phyloP scores from a whole-genome alignment of 2,329 filamentous ascomycete species.

The Aspergillus sp. region DNA sequence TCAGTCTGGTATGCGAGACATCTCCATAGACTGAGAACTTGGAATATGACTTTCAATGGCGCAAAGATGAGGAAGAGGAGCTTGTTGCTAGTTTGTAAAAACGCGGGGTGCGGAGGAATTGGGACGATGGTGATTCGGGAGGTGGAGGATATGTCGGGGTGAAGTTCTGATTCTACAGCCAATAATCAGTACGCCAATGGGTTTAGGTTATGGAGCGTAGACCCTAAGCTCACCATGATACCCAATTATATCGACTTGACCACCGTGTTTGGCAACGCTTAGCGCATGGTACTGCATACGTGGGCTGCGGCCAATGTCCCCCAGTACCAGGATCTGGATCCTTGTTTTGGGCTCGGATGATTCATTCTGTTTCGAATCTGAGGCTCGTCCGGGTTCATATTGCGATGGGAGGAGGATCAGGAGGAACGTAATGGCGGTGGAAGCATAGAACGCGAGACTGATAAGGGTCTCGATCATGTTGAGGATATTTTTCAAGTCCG shows the following conservation, averaged over 20 bases:
- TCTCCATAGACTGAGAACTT: slow-evolving; percentile 63
- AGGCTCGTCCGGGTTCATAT: slow-evolving; percentile 38
- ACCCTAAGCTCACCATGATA: slow-evolving; percentile 59
- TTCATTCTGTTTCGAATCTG: slow-evolving; percentile 16
- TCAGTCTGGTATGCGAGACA: slow-evolving; percentile 67
- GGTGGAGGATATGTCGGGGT: slow-evolving; percentile 67
- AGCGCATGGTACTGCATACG: slow-evolving; percentile 98
- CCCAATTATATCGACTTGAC: slow-evolving; percentile 75
- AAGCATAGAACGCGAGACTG: slow-evolving; percentile 37
- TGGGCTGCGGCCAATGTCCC: slow-evolving; percentile 90
- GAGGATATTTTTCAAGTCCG: background rate
- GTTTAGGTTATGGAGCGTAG: no score
- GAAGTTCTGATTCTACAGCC: slow-evolving; percentile 63
- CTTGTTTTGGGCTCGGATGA: slow-evolving; percentile 35
- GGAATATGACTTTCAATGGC: slow-evolving; percentile 79
- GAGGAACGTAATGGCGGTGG: slow-evolving; percentile 44
- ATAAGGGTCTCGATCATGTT: slow-evolving; percentile 31
- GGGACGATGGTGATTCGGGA: slow-evolving; percentile 64
- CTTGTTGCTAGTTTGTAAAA: slow-evolving; percentile 60
- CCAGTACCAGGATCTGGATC: slow-evolving; percentile 82
- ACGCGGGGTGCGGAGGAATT: slow-evolving; percentile 59
- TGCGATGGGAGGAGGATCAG: slow-evolving; percentile 49
- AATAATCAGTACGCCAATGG: slow-evolving; percentile 5
- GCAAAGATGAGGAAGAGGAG: slow-evolving; percentile 71
- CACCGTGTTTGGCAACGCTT: slow-evolving; percentile 78